A percentile compares a stretch with the other conserved stretches of the same genome.
Evolutionary conservation across 2,329 filamentous ascomycete genomes (phyloP).

Genomic region (Capronia epimyces): DNA sequence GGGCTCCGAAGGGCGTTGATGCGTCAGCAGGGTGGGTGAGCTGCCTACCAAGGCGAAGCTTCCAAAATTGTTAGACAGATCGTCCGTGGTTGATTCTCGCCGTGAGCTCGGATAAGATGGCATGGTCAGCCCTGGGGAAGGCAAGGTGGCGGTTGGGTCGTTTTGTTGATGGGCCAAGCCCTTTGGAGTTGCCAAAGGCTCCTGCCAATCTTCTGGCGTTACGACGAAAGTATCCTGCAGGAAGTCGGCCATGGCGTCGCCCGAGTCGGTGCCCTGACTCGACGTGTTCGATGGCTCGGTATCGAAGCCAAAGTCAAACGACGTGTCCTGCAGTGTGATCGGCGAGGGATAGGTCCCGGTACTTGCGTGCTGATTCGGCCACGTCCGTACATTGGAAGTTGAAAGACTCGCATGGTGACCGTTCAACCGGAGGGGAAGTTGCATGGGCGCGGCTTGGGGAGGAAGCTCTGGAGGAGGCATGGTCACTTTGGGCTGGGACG

Average conservation of each 20-base stretch:
- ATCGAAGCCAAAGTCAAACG: constrained; percentile 28
- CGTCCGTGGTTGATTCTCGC: constrained; percentile 25
- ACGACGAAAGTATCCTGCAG: constrained; percentile 18
- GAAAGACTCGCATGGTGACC: constrained; percentile 6
- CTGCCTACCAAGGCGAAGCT: constrained; percentile 23
- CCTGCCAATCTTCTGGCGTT: constrained; percentile 20
- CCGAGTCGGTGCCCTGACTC: constrained; percentile 1
- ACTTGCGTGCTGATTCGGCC: constrained; percentile 5
- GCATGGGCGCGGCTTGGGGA: constrained; percentile 19
- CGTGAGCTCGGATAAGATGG: constrained; percentile 25
- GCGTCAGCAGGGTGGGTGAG: constrained; percentile 7
- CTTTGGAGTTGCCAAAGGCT: constrained; percentile 18
- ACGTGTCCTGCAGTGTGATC: constrained; percentile 22
- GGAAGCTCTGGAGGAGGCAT: constrained; percentile 19
- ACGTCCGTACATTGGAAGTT: constrained; percentile 6
- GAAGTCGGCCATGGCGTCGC: constrained; percentile 9
- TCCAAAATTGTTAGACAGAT: constrained; percentile 25
- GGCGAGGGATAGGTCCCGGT: constrained; percentile 19
- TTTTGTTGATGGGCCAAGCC: constrained; percentile 11
- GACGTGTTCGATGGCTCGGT: constrained; percentile 10
- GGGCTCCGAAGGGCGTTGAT: constrained; percentile 60
- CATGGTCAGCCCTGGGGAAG: constrained; percentile 23
- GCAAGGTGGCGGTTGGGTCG: constrained; percentile 10
- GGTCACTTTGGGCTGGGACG: constrained; percentile 7
- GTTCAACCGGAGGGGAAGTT: constrained; percentile 16